Evolutionary conservation across 768 basidiomycete species (phyloP).

Genomic region (Lyophyllum atratum): DNA sequence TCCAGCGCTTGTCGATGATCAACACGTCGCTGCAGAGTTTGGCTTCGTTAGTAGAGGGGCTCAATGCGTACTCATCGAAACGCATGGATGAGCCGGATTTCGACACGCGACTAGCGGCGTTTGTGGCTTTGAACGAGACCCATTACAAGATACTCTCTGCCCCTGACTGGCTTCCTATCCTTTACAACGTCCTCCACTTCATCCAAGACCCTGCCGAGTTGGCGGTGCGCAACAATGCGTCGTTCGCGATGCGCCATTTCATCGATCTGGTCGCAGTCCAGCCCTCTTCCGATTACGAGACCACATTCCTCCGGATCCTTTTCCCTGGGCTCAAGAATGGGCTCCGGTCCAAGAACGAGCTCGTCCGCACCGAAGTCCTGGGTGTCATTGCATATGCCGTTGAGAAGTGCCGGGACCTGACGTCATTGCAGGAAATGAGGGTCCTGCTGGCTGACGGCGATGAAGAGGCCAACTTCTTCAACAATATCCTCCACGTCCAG

Average conservation of each 20-base stretch:
- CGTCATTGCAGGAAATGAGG: constrained; percentile 74
- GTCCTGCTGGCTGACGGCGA: constrained; percentile 84
- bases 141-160: constrained; percentile 50
- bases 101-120: constrained; percentile 78
- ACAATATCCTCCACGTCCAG: constrained; percentile 94
- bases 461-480: constrained; percentile 95
- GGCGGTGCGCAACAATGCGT: constrained; percentile 80
- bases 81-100: constrained; percentile 93
- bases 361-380: constrained; percentile 85
- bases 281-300: constrained; percentile 46
- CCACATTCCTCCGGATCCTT: constrained; percentile 62
- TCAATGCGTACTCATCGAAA: constrained; percentile 86
- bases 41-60: constrained; percentile 56
- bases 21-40: constrained; percentile 49
- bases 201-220: constrained; percentile 90
- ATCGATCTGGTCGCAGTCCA: constrained; percentile 57
- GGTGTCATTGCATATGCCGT: constrained; percentile 79
- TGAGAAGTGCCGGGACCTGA: constrained; percentile 57
- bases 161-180: constrained; percentile 76
- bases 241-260: constrained; percentile 76
- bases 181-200: constrained; percentile 83
- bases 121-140: constrained; percentile 71
- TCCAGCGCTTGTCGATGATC: constrained; percentile 49
- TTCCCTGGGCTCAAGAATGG: constrained; percentile 81
- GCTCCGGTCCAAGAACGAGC: constrained; percentile 76